Evolutionary conservation across 495 filamentous ascomycete genomes (phyloP), one percentile per base, ranked within the genome.

Genomic region (Antarctomyces pellizariae): DNA sequence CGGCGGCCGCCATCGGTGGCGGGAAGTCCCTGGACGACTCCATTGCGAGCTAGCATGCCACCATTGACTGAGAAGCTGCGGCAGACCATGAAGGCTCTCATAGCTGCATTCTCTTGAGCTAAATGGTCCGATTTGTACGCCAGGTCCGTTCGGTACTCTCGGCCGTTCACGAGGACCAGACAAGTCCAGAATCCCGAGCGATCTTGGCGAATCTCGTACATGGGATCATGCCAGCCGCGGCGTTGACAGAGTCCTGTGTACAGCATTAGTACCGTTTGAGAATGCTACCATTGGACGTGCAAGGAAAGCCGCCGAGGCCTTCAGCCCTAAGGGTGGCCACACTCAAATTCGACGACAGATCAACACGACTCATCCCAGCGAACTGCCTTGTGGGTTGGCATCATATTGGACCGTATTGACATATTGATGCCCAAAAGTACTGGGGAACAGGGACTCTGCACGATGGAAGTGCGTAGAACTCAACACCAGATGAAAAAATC

Each of bases 51-150:
- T 54, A 46, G 65, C 79, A 83, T 89, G 52, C 84, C 84, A 41
- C 90, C 86, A 49, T 92, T 95, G 47, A 91, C 72, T 34, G 84
- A 93, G 56, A 97, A 93, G 55, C 92, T 91, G 46, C 84, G 75
- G 59, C 86, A 97, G 33, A 95, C 84, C 57, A 91, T 75, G 52
- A 91, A 97, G 33, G 86, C 86, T 35, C 78, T 72, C 71, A 86
- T 92, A 34, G 86, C 86, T 28, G 86, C 86, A 43, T 80, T 83
- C 53, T 97, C 83, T 42, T 77, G 74, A 27, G 86, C 86, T 38
- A 92, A 59, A 28, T 60, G 57, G 36, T 84, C 73, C 33, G 67
- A 72, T 43, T 71, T 68, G 54, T 77, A 82, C 38, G 69, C 61
- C n/a, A 66, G 59, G 46, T 92, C 80, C 20, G 82, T 89, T 45